phyloP scores from a whole-genome alignment of 106 monocot species.

The Gastrodia elata region DNA sequence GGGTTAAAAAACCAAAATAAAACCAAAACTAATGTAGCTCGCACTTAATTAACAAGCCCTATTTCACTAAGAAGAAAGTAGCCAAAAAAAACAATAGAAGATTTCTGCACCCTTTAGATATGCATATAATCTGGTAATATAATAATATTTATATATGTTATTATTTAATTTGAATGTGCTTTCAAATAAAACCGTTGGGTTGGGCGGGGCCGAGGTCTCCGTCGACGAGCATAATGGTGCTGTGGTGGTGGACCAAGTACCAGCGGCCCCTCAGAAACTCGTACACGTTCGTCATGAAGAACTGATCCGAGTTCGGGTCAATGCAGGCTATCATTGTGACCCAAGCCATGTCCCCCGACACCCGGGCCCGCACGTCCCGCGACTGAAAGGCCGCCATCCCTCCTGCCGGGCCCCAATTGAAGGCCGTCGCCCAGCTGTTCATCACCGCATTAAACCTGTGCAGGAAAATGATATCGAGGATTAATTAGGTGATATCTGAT shows the following conservation, averaged over 20 bases:
- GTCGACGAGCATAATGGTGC: constrained; percentile 31
- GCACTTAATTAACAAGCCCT: no score
- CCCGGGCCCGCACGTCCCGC: constrained; percentile 58
- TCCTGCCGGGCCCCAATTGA: constrained; percentile 61
- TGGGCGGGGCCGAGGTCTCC: constrained; percentile 16
- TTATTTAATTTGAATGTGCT: no score
- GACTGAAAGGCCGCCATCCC: constrained; percentile 38
- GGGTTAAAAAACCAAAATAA: no score
- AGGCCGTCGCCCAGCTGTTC: constrained; percentile 48
- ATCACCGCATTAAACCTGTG: constrained; percentile 47
- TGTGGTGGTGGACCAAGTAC: constrained; percentile 86
- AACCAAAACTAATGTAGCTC: no score
- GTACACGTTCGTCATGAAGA: constrained; percentile 67
- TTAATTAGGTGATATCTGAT: no score
- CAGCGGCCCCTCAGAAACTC: constrained; percentile 54
- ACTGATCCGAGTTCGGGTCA: constrained; percentile 39
- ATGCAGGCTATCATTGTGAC: constrained; percentile 77
- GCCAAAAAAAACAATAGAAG: no score
- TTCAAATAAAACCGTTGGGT: constrained; percentile 20
- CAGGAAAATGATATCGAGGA: not conserved
- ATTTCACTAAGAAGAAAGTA: no score
- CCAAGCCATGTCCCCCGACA: constrained; percentile 50
- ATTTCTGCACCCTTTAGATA: no score
- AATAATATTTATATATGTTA: no score
- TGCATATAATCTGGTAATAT: no score